Evolutionary conservation across 2,329 filamentous ascomycete genomes (phyloP).

Genomic region (Neofusicoccum ribis): DNA sequence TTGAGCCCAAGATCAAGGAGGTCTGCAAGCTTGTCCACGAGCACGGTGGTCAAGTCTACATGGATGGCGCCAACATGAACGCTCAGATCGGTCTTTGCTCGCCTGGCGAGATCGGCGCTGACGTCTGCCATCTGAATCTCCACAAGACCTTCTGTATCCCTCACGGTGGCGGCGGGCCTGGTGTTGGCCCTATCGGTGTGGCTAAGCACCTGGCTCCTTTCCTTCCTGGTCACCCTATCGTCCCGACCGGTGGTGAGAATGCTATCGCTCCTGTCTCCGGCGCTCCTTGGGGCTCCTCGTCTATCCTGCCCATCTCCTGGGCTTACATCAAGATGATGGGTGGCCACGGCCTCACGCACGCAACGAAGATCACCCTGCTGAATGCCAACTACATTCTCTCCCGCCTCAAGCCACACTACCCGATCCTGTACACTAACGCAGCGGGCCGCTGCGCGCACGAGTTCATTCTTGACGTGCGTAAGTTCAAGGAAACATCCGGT

Average conservation of each 20-base stretch:
- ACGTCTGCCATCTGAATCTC: conserved; percentile 94
- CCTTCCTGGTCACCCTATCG: conserved; percentile 70
- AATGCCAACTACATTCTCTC: conserved; percentile 97
- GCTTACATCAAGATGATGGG: conserved; percentile 96
- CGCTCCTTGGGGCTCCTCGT: conserved; percentile 82
- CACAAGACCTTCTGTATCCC: conserved; percentile 99
- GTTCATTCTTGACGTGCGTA: conserved; percentile 88
- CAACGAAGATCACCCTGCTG: conserved; percentile 88
- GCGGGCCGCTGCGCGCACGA: conserved; percentile 91
- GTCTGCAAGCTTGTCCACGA: conserved; percentile 83
- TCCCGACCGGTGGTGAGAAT: conserved; percentile 56
- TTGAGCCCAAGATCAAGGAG: conserved; percentile 84
- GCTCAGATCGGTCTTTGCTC: conserved; percentile 95
- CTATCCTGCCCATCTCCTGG: conserved; percentile 92
- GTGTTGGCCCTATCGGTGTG: conserved; percentile 91
- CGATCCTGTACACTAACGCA: conserved; percentile 89
- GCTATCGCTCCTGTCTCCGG: conserved; percentile 74
- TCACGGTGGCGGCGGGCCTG: conserved; percentile 90
- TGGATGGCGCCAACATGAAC: conserved; percentile 99
- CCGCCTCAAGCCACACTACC: conserved; percentile 80
- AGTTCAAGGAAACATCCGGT: conserved; percentile 79
- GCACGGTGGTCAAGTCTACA: conserved; percentile 91
- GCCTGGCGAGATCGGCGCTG: conserved; percentile 90
- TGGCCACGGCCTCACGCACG: conserved; percentile 76
- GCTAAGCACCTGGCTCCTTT: conserved; percentile 75